Evolutionary conservation across 2,329 filamentous ascomycete genomes (phyloP).

Genomic region (Botrytis porri): DNA sequence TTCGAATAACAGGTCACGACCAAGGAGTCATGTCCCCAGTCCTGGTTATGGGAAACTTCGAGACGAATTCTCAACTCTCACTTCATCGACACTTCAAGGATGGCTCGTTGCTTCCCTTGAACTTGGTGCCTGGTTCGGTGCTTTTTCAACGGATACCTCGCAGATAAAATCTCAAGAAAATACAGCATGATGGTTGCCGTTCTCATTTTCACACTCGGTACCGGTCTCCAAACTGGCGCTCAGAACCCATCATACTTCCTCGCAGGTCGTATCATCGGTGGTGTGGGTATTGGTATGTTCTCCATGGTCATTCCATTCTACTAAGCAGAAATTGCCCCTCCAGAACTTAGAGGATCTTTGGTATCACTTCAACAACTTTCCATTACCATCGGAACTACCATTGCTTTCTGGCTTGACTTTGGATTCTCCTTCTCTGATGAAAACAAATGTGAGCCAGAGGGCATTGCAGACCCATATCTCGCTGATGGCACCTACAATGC

Average conservation of each 20-base stretch:
- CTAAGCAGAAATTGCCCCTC: constrained; percentile 57
- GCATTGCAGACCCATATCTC: constrained; percentile 12
- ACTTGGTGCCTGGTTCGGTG: constrained; percentile 40
- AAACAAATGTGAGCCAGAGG: constrained; percentile 38
- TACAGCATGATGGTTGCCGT: constrained; percentile 52
- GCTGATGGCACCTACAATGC: constrained; percentile 39
- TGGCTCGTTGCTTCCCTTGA: constrained; percentile 39
- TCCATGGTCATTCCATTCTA: constrained; percentile 53
- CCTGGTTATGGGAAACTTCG: constrained; percentile 41
- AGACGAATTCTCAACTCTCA: constrained; percentile 38
- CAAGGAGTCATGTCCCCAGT: constrained; percentile 40
- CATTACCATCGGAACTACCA: constrained; percentile 49
- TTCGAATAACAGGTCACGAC: constrained; percentile 31
- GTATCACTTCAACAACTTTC: constrained; percentile 61
- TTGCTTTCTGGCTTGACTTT: constrained; percentile 56
- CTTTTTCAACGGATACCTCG: constrained; percentile 35
- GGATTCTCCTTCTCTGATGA: constrained; percentile 50
- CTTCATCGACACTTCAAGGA: constrained; percentile 37
- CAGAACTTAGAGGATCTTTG: constrained; percentile 56
- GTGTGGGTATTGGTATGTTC: constrained; percentile 51
- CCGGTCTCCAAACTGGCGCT: constrained; percentile 43
- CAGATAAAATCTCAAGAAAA: constrained; percentile 51
- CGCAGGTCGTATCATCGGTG: constrained; percentile 48
- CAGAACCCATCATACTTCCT: constrained; percentile 52
- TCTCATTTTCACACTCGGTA: constrained; percentile 50